Evolutionary conservation across 495 filamentous ascomycete species (phyloP).

Genomic region (Hyphodiscus hymeniophilus): DNA sequence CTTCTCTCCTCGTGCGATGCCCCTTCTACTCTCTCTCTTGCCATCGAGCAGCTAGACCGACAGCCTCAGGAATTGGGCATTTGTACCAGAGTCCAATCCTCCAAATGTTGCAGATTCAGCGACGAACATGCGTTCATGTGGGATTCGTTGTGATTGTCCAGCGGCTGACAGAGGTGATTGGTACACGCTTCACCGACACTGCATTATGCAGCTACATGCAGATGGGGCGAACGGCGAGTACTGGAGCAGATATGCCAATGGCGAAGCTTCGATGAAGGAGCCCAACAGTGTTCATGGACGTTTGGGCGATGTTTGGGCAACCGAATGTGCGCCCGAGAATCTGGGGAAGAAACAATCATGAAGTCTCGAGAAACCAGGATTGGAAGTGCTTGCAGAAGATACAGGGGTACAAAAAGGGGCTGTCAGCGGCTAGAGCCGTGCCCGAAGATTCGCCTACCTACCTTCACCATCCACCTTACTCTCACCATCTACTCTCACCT

Average conservation of each 20-base stretch:
- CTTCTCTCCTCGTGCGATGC: constrained; percentile 7
- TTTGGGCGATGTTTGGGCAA: constrained; percentile 2
- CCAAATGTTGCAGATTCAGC: not conserved
- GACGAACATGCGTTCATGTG: constrained; percentile 11
- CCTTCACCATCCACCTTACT: no score
- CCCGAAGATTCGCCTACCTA: no score
- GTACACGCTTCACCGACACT: constrained; percentile 12
- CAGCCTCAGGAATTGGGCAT: constrained; percentile 19
- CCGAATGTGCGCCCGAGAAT: constrained; percentile 1
- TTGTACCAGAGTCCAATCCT: not conserved
- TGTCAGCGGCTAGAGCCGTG: no score
- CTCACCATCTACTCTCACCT: no score
- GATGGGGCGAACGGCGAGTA: constrained; percentile 9
- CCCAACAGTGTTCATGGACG: not conserved
- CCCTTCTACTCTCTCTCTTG: constrained; percentile 13
- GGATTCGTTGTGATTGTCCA: constrained; percentile 11
- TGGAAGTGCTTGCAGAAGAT: constrained; percentile 3
- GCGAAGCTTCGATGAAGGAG: not conserved
- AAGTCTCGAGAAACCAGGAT: not conserved
- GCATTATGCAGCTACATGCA: constrained; percentile 12
- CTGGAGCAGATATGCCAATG: constrained; percentile 4
- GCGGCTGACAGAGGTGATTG: constrained; percentile 12
- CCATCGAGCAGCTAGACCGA: constrained; percentile 11
- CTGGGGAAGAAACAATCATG: not conserved
- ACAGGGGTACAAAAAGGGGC: no score